phyloP scores from a whole-genome alignment of 495 filamentous ascomycete genomes.

The Hypoxylon cercidicola region DNA sequence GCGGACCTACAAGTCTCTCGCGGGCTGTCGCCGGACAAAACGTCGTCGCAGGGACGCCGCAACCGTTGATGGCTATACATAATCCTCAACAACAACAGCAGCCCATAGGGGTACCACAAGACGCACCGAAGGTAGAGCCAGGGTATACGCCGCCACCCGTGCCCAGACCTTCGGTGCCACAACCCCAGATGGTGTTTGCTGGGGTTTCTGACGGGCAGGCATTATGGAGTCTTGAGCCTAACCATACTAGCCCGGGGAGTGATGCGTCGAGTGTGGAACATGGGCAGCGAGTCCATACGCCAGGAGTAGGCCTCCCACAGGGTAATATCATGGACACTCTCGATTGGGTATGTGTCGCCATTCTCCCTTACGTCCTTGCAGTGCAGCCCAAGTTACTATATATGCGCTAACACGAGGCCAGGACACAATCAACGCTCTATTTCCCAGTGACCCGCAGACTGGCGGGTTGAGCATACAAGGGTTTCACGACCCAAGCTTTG shows the following conservation, averaged over 20 bases:
- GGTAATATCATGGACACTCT: constrained; percentile 48
- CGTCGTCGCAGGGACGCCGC: constrained; percentile 51
- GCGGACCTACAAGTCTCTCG: constrained; percentile 51
- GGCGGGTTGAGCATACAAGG: constrained; percentile 49
- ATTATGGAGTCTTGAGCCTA: constrained; percentile 55
- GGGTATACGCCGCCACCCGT: constrained; percentile 33
- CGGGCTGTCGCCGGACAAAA: constrained; percentile 51
- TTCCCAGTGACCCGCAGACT: constrained; percentile 51
- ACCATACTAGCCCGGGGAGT: constrained; percentile 49
- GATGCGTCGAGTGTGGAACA: constrained; percentile 43
- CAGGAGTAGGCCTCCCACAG: constrained; percentile 14
- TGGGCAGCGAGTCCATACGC: constrained; percentile 3
- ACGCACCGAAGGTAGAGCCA: constrained; percentile 28
- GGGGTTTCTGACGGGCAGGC: constrained; percentile 59
- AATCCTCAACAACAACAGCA: constrained; percentile 13
- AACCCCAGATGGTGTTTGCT: constrained; percentile 54
- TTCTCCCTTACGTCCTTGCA: neutral
- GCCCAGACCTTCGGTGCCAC: constrained; percentile 22
- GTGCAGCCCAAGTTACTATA: neutral
- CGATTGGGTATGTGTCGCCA: constrained; percentile 48
- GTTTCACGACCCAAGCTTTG: constrained; percentile 46
- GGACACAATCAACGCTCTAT: constrained; percentile 49
- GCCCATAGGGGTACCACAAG: constrained; percentile 9
- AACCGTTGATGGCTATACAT: constrained; percentile 18
- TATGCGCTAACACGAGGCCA: constrained; percentile 14